Conservation (phyloP, 306 rosid species). For the Citrullus colocynthis region DNA sequence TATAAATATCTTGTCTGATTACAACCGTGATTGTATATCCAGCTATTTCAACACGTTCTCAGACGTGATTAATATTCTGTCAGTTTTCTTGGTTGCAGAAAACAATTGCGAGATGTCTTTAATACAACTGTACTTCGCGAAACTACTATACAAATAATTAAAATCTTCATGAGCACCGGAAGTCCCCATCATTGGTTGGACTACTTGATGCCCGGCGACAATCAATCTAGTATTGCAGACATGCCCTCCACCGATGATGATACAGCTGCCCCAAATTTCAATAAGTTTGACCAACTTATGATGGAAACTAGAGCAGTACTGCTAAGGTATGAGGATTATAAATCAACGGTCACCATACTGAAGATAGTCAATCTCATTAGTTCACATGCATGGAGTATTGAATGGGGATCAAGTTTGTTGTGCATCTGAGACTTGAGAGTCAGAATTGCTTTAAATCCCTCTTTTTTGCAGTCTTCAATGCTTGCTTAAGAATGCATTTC, state of each 20-base stretch:
- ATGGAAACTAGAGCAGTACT: constrained; percentile 63
- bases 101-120: constrained; percentile 51
- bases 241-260: constrained; percentile 22
- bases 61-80: neutral
- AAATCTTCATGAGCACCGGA: constrained; percentile 54
- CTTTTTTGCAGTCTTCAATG: neutral
- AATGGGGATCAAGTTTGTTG: neutral
- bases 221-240: constrained; percentile 16
- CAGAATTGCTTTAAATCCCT: neutral
- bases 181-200: constrained; percentile 66
- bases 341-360: neutral
- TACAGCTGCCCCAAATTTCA: constrained; percentile 20
- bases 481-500: neutral
- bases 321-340: constrained; percentile 39
- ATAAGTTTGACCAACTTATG: constrained; percentile 69
- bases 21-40: neutral
- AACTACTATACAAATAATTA: constrained; percentile 47
- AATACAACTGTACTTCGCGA: constrained; percentile 43
- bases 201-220: constrained; percentile 64
- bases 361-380: neutral
- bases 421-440: neutral
- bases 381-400: neutral
- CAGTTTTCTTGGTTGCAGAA: constrained; percentile 37
- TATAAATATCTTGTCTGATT: neutral
- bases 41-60: neutral